Evolutionary conservation across 2,329 filamentous ascomycete genomes (phyloP).

Genomic region (Cordyceps cateniannulata): DNA sequence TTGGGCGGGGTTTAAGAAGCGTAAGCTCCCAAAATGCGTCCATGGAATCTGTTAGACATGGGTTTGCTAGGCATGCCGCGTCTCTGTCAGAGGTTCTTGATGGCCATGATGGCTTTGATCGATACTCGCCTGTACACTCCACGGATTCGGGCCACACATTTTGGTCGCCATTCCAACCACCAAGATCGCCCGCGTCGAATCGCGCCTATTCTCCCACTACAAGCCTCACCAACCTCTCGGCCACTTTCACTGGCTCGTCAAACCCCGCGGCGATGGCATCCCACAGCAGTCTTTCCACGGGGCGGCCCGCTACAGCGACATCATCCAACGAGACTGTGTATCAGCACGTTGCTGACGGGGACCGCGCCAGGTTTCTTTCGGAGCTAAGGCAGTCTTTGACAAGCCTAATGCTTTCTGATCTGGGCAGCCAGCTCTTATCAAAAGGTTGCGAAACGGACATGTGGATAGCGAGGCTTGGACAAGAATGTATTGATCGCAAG

Average conservation of each 20-base stretch:
- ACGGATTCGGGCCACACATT: conserved; percentile 75
- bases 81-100: conserved; percentile 61
- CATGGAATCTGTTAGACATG: conserved; percentile 62
- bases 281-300: conserved; percentile 41
- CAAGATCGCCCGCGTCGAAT: conserved; percentile 56
- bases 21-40: conserved; percentile 57
- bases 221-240: conserved; percentile 52
- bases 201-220: conserved; percentile 56
- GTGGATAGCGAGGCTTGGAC: conserved; percentile 69
- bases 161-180: conserved; percentile 79
- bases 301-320: conserved; percentile 57
- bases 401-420: conserved; percentile 79
- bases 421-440: conserved; percentile 80
- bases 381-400: conserved; percentile 74
- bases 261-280: conserved; percentile 37
- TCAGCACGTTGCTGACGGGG: conserved; percentile 54
- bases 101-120: conserved; percentile 63
- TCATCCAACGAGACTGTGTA: conserved; percentile 63
- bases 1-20: conserved; percentile 50
- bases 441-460: conserved; percentile 86
- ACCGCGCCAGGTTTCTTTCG: conserved; percentile 71
- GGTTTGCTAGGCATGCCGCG: conserved; percentile 48
- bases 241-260: conserved; percentile 38
- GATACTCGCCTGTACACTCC: conserved; percentile 55
- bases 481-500: conserved; percentile 58